These are phyloP conservation scores for Stentor coeruleus DNA, from an alignment of 73 alveolate species.

Conservation along the genomic window DNA sequence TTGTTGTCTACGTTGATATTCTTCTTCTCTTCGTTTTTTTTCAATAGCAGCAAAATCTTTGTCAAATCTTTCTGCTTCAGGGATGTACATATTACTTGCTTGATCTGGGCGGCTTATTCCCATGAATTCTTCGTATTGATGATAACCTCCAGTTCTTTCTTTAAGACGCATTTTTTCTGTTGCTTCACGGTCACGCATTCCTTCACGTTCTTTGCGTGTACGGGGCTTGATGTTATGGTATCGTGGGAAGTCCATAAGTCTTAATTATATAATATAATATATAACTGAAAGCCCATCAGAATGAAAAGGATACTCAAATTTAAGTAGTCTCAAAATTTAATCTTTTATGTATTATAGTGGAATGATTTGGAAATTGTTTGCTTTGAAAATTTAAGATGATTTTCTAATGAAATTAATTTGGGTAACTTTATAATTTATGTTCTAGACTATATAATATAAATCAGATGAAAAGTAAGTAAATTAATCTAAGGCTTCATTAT, in stretches of 20 bases:
- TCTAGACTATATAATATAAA: no score
- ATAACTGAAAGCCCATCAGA: background rate
- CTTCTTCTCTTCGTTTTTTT: slow-evolving; percentile 65
- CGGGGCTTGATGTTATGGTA: slow-evolving; percentile 58
- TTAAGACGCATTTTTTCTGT: slow-evolving; percentile 62
- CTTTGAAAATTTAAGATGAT: no score
- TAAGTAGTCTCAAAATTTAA: no score
- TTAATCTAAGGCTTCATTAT: no score
- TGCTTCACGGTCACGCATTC: slow-evolving; percentile 49
- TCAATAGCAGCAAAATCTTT: slow-evolving; percentile 87
- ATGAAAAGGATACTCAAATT: no score
- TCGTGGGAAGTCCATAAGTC: slow-evolving; percentile 1
- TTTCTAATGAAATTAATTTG: no score
- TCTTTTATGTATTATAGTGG: no score
- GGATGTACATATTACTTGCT: slow-evolving; percentile 32
- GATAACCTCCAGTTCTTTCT: slow-evolving; percentile 60
- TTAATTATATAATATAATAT: no score
- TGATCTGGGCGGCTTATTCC: slow-evolving; percentile 57
- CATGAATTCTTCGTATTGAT: slow-evolving; percentile 53
- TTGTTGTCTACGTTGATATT: slow-evolving; percentile 58
- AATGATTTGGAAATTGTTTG: no score
- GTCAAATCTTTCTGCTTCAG: slow-evolving; percentile 81
- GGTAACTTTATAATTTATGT: no score
- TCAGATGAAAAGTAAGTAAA: no score
- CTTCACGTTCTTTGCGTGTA: slow-evolving; percentile 62